Percentiles rank a stretch among this genome's conserved stretches.
Conservation (phyloP, 1,284 basidiomycete genomes). For the Ceratobasidium sp. region DNA sequence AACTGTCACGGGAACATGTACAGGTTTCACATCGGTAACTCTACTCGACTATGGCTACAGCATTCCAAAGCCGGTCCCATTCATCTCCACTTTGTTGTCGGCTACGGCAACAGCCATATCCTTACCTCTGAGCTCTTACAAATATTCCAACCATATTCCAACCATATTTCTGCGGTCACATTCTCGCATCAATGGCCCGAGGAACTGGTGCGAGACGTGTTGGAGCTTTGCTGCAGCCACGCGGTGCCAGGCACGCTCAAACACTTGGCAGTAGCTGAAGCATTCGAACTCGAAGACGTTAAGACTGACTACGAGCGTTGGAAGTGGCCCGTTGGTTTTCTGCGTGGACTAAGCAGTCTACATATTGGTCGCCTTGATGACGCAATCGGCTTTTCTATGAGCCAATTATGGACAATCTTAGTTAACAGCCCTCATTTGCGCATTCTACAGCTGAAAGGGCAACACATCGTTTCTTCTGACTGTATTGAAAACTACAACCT, state of each 20-base stretch:
- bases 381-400: not conserved
- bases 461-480: slow-evolving; percentile 1
- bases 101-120: not conserved
- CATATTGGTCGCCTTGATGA: not conserved
- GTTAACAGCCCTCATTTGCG: slow-evolving; percentile 8
- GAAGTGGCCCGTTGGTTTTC: not conserved
- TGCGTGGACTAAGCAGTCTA: not conserved
- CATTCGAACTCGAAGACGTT: not conserved
- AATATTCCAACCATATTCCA: not conserved
- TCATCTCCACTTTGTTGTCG: not conserved
- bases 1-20: not conserved
- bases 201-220: not conserved
- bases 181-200: not conserved
- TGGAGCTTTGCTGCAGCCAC: not conserved
- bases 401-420: not conserved
- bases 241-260: not conserved
- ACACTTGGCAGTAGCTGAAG: slow-evolving; percentile 3
- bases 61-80: not conserved
- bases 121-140: not conserved
- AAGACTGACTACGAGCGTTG: not conserved
- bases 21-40: not conserved
- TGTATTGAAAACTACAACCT: not conserved
- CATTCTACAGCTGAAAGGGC: not conserved
- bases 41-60: not conserved
- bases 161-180: not conserved